A percentile compares a stretch with the other conserved stretches of the same genome.
phyloP scores from a whole-genome alignment of 2,329 filamentous ascomycete genomes.

The Claviceps paspali region DNA sequence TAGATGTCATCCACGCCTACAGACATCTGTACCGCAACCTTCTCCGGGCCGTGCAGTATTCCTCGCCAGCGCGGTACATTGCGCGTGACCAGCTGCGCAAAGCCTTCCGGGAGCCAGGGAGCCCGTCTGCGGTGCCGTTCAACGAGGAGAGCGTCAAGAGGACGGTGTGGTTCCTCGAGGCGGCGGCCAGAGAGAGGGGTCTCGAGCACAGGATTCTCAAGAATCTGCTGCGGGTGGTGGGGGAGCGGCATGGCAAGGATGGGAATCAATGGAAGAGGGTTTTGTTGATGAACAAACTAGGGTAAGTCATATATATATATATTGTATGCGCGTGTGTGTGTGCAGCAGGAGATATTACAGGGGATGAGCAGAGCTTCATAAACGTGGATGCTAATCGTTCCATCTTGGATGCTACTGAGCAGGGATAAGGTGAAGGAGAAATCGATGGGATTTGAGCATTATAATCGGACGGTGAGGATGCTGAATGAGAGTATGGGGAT shows the following conservation, averaged over 20 bases:
- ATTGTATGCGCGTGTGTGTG: too few species aligned
- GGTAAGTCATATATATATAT: too few species aligned
- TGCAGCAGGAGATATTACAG: too few species aligned
- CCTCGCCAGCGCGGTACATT: constrained; percentile 50
- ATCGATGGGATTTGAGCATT: constrained; percentile 40
- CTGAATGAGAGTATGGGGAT: constrained; percentile 59
- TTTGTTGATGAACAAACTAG: constrained; percentile 10
- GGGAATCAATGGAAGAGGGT: constrained; percentile 9
- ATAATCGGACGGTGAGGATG: constrained; percentile 56
- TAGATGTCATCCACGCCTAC: constrained; percentile 48
- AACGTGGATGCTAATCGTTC: too few species aligned
- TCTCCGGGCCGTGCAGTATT: constrained; percentile 57
- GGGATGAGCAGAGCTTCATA: too few species aligned
- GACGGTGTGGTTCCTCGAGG: constrained; percentile 55
- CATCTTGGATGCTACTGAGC: too few species aligned
- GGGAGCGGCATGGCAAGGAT: constrained; percentile 6
- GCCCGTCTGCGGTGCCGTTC: constrained; percentile 12
- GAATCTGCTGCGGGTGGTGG: constrained; percentile 38
- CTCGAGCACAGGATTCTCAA: constrained; percentile 59
- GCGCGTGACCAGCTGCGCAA: constrained; percentile 42
- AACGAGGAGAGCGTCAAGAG: constrained; percentile 39
- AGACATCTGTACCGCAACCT: constrained; percentile 51
- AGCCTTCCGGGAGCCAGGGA: constrained; percentile 38
- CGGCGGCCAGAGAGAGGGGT: constrained; percentile 46
- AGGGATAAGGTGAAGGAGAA: constrained; percentile 10